Conservation (phyloP, 805 yeast species). For the Maudiozyma pseudohumilis region DNA sequence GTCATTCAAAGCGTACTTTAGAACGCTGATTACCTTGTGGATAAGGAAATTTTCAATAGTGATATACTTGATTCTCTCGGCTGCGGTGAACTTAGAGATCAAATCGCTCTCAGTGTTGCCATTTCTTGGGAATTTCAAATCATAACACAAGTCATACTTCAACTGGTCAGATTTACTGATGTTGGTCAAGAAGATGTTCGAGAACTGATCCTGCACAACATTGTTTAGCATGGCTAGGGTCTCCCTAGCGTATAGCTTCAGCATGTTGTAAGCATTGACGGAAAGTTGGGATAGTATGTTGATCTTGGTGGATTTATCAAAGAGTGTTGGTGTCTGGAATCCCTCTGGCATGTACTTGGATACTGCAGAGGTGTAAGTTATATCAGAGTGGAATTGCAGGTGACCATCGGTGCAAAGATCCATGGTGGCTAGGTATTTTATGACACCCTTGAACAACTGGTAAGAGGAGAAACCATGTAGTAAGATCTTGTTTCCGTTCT, state of each 20-base stretch:
- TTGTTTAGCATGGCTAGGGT: conserved; percentile 66
- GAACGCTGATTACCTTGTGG: conserved; percentile 48
- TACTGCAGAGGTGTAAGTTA: conserved; percentile 18
- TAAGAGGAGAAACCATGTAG: conserved; percentile 85
- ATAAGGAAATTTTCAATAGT: conserved; percentile 58
- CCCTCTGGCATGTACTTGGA: conserved; percentile 42
- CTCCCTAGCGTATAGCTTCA: conserved; percentile 57
- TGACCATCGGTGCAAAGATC: conserved; percentile 58
- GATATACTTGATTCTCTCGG: conserved; percentile 61
- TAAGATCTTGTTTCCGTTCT: conserved; percentile 62
- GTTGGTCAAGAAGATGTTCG: conserved; percentile 59
- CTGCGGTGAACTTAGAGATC: conserved; percentile 47
- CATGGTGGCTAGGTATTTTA: conserved; percentile 71
- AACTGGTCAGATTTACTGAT: conserved; percentile 40
- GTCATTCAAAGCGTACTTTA: conserved; percentile 48
- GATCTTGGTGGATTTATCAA: conserved; percentile 65
- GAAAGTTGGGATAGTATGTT: conserved; percentile 80
- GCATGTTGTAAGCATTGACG: conserved; percentile 47
- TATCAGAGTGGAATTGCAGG: conserved; percentile 49
- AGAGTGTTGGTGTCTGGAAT: conserved; percentile 63
- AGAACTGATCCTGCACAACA: conserved; percentile 74
- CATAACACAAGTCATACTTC: conserved; percentile 51
- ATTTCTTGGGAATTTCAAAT: conserved; percentile 40
- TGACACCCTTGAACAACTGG: conserved; percentile 83
- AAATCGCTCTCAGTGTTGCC: conserved; percentile 22